Base-by-base conservation (phyloP, 345 rosid genomes). In the Syzygium grande region DNA sequence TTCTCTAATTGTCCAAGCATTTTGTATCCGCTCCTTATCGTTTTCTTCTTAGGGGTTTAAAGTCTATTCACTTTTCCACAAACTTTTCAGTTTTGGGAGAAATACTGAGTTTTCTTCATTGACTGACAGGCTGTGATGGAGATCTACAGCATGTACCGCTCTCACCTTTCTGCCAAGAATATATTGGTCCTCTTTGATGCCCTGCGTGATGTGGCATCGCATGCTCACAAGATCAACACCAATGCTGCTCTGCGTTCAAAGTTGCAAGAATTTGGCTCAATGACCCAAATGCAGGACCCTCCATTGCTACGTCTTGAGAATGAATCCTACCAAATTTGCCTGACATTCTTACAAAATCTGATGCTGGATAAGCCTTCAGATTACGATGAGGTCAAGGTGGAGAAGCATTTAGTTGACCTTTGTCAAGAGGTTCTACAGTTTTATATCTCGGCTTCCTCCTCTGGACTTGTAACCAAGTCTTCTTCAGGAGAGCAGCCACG, bases 231-330 rank as follows among this genome's bases (percentile, higher is more conserved):
- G 87, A 91, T 96, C 90, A 98, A 98, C 92, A 94, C 93, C 54
- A 86, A 94, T 88, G 38, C 90, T 22, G 73, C 58, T 30, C 89
- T 98, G 43, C 97, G 99, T 11, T 89, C 92, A 87, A 96, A 92
- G 91, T 93, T 98, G 63, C 98, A 91, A 91, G 99, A 96, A 89
- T 92, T 95, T 88, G 97, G 96, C 89, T 90, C 98, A 59, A 93
- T 96, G 93, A 96, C 97, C 55, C 99, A 98, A 88, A 97, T 98
- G 99, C 99, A 96, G 91, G 99, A 96, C 91, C 99, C 99, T 84
- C 99, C 99, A 8, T 89, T 98, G 4, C 90, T 98, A 29, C 99
- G 99, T 68, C 94, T 98, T 11, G 99, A 98, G 91, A 98, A 96
- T 79, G 99, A 98, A 91, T 98, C 99, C 41, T 98, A 92, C 88